Evolutionary conservation across 2,329 filamentous ascomycete genomes (phyloP).

Genomic region (Sclerotiophoma versabilis): DNA sequence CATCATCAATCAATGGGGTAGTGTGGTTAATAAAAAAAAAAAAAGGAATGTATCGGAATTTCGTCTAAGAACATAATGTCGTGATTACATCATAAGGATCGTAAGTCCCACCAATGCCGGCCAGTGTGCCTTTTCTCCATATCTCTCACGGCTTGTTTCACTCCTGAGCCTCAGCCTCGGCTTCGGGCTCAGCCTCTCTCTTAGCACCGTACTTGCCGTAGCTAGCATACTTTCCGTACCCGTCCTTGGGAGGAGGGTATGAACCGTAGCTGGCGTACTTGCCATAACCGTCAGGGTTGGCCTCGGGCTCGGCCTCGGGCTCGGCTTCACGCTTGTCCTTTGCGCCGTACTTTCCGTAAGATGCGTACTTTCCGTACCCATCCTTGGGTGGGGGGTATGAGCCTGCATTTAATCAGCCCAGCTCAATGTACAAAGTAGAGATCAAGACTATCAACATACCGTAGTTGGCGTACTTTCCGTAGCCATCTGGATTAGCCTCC

Average conservation of each 20-base stretch:
- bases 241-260: conserved; percentile 20
- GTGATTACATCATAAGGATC: conserved; percentile 3
- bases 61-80: no score
- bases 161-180: neutral
- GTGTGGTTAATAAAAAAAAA: no score
- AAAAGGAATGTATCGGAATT: conserved; percentile 7
- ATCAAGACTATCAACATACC: neutral
- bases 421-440: neutral
- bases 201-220: conserved; percentile 23
- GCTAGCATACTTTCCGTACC: conserved; percentile 25
- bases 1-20: no score
- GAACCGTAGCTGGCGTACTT: conserved; percentile 14
- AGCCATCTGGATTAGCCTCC: conserved; percentile 3
- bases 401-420: conserved; percentile 9
- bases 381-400: conserved; percentile 18
- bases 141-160: neutral
- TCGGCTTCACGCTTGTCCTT: conserved; percentile 3
- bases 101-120: neutral
- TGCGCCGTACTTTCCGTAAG: conserved; percentile 21
- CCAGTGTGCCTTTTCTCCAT: neutral
- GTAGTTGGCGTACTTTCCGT: conserved; percentile 27
- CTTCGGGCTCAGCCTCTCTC: neutral
- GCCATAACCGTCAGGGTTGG: conserved; percentile 9
- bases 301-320: conserved; percentile 1
- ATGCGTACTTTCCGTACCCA: conserved; percentile 23